Evolutionary conservation across 2,329 filamentous ascomycete species (phyloP), one percentile per base, ranked within the genome.

Genomic region (Paracoccidioides lutzii): DNA sequence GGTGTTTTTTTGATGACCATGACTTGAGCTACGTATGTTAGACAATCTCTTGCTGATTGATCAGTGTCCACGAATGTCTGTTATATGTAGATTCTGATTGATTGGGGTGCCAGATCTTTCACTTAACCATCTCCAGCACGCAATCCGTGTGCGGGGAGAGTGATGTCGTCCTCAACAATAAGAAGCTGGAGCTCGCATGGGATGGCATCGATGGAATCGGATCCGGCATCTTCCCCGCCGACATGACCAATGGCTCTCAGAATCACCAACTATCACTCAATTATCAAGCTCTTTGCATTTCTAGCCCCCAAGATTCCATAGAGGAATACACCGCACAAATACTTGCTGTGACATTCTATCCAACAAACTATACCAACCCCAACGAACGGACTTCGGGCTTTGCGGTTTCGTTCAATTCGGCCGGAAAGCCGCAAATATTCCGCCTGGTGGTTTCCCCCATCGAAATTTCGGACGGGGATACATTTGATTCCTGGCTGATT

Each of bases 371-470:
- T 28, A 55, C 53, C 40, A 52, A 50, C 33, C 56, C 59, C 42
- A 59, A 63, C 33, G 61, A 62, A 44, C 56, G 59, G n/a, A 48
- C 56, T n/a, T 62, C 65, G n/a, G 67, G 67, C n/a, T 69, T 69
- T 56, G 64, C 66, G 2, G 59, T 66, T 42, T 69, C 66, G 0
- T 67, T 67, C 53, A 65, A 63, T 50, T 63, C 66, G 12, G 58
- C 59, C 40, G 62, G 60, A 4, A 53, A 59, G 8, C 64, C 66
- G 7, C 56, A 62, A 33, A 59, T 69, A n/a, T 58, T 67, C 32
- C 65, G 63, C 4, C 60, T 68, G 5, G 59, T 60, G 43, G 60
- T 61, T 40, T 63, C 60, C 12, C 65, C 65, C 6, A 48, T 66
- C 28, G 52, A 57, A 30, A 58, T 62, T 5, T 56, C 60, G 4